Percentiles rank a stretch among this genome's conserved stretches.
Evolutionary conservation across 2,329 filamentous ascomycete genomes (phyloP).

Genomic region (Talaromyces sp.): DNA sequence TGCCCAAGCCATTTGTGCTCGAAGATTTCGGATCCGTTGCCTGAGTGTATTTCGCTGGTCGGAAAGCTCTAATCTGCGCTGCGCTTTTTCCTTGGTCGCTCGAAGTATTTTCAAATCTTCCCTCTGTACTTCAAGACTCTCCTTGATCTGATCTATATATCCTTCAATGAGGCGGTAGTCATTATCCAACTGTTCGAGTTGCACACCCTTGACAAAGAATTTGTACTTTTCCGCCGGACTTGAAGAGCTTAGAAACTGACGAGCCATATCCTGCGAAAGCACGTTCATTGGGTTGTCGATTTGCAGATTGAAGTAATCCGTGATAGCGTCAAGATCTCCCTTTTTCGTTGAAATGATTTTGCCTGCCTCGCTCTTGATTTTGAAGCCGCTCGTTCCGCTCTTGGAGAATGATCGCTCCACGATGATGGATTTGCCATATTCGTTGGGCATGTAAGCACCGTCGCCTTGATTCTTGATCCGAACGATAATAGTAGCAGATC

Average conservation of each 20-base stretch:
- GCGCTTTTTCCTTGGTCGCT: constrained; percentile 59
- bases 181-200: constrained; percentile 85
- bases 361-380: constrained; percentile 71
- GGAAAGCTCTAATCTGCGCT: constrained; percentile 63
- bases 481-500: constrained; percentile 66
- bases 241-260: constrained; percentile 86
- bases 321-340: constrained; percentile 83
- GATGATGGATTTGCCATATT: constrained; percentile 80
- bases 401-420: constrained; percentile 87
- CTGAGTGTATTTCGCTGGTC: constrained; percentile 66
- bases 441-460: constrained; percentile 76
- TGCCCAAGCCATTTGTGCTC: constrained; percentile 76
- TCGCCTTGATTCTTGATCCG: constrained; percentile 87
- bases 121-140: constrained; percentile 60
- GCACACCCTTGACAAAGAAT: constrained; percentile 92
- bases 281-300: constrained; percentile 97
- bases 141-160: constrained; percentile 69
- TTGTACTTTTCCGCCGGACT: constrained; percentile 85
- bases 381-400: constrained; percentile 75
- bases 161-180: constrained; percentile 86
- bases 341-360: constrained; percentile 78
- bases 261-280: constrained; percentile 89
- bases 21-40: constrained; percentile 58
- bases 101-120: constrained; percentile 65
- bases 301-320: constrained; percentile 88